Base-by-base conservation (phyloP, 169 alveolate genomes). In the Condylostoma magnum region DNA sequence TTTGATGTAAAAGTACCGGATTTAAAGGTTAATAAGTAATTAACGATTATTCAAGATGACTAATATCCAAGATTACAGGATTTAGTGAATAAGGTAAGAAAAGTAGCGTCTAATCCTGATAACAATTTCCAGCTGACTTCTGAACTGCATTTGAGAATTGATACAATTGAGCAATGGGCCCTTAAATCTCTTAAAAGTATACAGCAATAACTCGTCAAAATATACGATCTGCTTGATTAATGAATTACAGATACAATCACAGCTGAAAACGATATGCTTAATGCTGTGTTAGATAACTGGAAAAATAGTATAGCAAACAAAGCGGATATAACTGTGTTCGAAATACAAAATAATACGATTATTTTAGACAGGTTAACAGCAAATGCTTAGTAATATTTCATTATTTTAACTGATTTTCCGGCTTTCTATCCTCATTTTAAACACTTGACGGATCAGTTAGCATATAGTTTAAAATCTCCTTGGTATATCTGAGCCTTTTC, bases 401-500 rank as follows among this genome's bases (percentile, higher is more conserved):
- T n/a, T n/a, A n/a, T n/a, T n/a, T n/a, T n/a, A n/a, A n/a, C n/a
- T n/a, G n/a, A n/a, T n/a, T n/a, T n/a, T n/a, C n/a, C n/a, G n/a
- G n/a, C n/a, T n/a, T n/a, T n/a, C n/a, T n/a, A n/a, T n/a, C n/a
- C n/a, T n/a, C n/a, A n/a, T n/a, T n/a, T n/a, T n/a, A n/a, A n/a
- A n/a, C n/a, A n/a, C n/a, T n/a, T n/a, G n/a, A n/a, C 48, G 10
- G 48, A 10, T 25, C 33, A 56, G 43, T 56, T 44, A 84, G 72
- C 92, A 88, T 88, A 30, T 84, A 89, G n/a, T 90, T 84, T n/a
- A 88, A 72, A 22, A 88, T 88, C 38, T 87, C 91, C 43, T 82
- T 80, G 10, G 91, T 87, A 67, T 87, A 87, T 65, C 87, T 89
- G 4, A 87, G 81, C 72, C 97, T 79, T 81, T 92, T 89, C 25